phyloP scores from a whole-genome alignment of 1,284 basidiomycete genomes.

The Trametes versicolor region DNA sequence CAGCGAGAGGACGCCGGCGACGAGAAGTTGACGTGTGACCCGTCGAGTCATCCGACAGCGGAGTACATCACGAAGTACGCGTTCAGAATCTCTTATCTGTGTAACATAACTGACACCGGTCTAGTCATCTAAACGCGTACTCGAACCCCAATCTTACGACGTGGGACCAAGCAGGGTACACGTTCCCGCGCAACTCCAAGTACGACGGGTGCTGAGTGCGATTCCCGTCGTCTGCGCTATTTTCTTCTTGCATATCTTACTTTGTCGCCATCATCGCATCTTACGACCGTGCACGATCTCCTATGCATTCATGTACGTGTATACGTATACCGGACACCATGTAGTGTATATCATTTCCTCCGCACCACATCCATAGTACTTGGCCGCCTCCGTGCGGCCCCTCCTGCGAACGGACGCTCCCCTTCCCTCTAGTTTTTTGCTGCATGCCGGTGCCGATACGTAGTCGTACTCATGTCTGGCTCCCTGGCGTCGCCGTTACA shows the following conservation, averaged over 20 bases:
- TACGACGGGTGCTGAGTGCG: constrained; percentile 58
- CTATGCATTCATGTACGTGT: constrained; percentile 34
- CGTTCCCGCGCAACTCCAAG: constrained; percentile 72
- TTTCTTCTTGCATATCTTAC: constrained; percentile 14
- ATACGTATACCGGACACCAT: constrained; percentile 33
- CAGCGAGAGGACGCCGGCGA: constrained; percentile 69
- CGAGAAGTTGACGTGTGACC: constrained; percentile 69
- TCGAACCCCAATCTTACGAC: constrained; percentile 79
- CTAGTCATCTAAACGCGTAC: constrained; percentile 74
- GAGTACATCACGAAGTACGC: constrained; percentile 54
- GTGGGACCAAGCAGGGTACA: constrained; percentile 73
- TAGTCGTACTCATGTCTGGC: constrained; percentile 1
- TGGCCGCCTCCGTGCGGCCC: constrained; percentile 6
- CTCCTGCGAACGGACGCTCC: constrained; percentile 11
- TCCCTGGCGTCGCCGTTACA: neutral
- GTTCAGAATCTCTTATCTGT: neutral
- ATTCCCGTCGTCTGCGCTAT: constrained; percentile 1
- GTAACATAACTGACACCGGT: constrained; percentile 14
- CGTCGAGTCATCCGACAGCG: constrained; percentile 65
- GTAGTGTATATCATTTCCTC: constrained; percentile 28
- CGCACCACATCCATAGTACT: constrained; percentile 18
- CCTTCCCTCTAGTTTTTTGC: constrained; percentile 1
- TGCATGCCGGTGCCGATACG: constrained; percentile 1
- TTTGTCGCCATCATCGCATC: constrained; percentile 23
- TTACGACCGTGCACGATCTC: constrained; percentile 34